Evolutionary conservation across 257 asterid genomes (phyloP).

Genomic region (Euphrasia confusa): DNA sequence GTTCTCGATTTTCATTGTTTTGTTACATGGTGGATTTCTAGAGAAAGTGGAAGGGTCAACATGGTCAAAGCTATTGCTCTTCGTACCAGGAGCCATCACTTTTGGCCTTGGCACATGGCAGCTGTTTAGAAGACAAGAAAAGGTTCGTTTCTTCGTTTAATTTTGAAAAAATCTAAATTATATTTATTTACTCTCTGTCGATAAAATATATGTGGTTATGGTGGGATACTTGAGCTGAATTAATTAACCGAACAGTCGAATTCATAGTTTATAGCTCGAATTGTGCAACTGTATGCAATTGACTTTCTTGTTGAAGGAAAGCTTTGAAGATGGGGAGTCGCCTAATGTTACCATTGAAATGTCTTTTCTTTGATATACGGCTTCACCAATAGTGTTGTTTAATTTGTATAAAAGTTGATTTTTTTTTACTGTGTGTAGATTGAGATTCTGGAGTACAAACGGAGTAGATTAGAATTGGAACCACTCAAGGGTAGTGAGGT

Average conservation of each 20-base stretch:
- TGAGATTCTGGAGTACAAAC: constrained; percentile 65
- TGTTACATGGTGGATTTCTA: constrained; percentile 33
- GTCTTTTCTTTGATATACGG: constrained; percentile 3
- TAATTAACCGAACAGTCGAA: not conserved
- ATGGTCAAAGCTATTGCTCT: constrained; percentile 87
- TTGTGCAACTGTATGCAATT: constrained; percentile 9
- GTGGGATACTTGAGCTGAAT: constrained; percentile 1
- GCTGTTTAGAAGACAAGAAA: constrained; percentile 80
- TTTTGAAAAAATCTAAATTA: constrained; percentile 1
- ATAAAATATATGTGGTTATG: not conserved
- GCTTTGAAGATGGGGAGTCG: not conserved
- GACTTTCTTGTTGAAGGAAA: constrained; percentile 9
- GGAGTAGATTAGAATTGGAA: constrained; percentile 55
- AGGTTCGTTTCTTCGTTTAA: constrained; percentile 35
- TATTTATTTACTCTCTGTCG: not conserved
- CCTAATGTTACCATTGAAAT: constrained; percentile 17
- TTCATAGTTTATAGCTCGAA: not conserved
- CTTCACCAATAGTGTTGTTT: constrained; percentile 1
- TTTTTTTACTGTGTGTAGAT: constrained; percentile 39
- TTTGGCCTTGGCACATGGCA: constrained; percentile 99
- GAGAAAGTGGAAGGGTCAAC: constrained; percentile 47
- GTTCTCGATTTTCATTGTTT: not conserved
- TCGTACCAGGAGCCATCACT: constrained; percentile 78
- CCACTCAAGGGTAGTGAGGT: constrained; percentile 56
- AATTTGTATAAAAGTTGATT: not conserved